Base-by-base conservation (phyloP, 2,329 filamentous ascomycete genomes). In the Fusarium decemcellulare region DNA sequence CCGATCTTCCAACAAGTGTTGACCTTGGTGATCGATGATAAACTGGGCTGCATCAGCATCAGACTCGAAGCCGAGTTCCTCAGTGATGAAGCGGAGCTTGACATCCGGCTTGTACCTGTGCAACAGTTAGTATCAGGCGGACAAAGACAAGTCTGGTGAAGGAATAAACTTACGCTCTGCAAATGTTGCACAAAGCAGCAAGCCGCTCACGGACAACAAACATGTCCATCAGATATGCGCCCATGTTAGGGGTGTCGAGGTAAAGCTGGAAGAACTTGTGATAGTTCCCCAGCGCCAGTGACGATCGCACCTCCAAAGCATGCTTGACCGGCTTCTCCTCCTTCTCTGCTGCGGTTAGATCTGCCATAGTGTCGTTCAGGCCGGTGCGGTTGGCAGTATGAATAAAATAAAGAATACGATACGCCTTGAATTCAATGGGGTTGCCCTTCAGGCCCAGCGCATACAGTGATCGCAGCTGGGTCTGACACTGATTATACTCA, bases 401-500 rank as follows among this genome's bases (percentile, higher is more conserved):
- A 83, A 99, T 96, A 86, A 97, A 97, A 89, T 99, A 99, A 80
- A 99, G 88, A 83, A 99, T 98, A 89, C 96, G 95, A 87, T 99
- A 99, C 71, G 95, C 96, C 89, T 96, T 96, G 84, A 99, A 99
- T 83, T 99, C 96, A 84, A 93, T 91, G 78, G 93, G 90, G 81
- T 95, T 94, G 76, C 95, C 96, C 78, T 93, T 93, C 79, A 97
- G 85, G 73, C 93, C 92, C 84, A 93, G 89, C 80, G 90, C 89
- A 83, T 99, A 98, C 76, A 99, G 86, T 72, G 92, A 94, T 81
- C 94, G 93, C 79, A 99, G 87, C 85, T 99, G 96, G 77, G 96
- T 98, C 86, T 99, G 96, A 83, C 96, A 99, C 88, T 99, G 96
- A 86, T 99, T 99, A 96, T 99, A 99, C 96, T 99, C 96, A 99